Evolutionary conservation across 108 stramenopile species (phyloP).

Genomic region (Poteriospumella lacustris): DNA sequence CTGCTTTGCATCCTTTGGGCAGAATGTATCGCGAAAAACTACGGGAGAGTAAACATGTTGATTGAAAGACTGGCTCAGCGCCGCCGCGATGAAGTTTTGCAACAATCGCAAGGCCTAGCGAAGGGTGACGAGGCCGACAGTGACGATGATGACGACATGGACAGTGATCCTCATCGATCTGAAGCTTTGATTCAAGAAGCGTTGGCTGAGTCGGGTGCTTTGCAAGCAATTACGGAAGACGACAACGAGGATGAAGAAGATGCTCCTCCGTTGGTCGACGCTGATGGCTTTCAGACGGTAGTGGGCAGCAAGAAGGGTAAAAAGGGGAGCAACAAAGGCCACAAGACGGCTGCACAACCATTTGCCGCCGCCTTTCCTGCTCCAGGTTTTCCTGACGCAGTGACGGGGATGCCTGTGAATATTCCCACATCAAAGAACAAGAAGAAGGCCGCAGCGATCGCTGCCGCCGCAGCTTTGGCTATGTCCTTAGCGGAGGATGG

Average conservation of each 20-base stretch:
- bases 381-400: too few relatives aligned
- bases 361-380: too few relatives aligned
- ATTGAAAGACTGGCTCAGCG: too few relatives aligned
- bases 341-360: too few relatives aligned
- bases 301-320: background rate
- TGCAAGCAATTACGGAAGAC: background rate
- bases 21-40: background rate
- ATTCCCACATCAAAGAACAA: too few relatives aligned
- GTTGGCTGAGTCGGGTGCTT: background rate
- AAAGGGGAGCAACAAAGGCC: background rate
- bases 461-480: too few relatives aligned
- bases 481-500: too few relatives aligned
- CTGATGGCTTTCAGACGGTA: constrained; percentile 19
- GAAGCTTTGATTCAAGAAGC: background rate
- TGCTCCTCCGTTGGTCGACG: background rate
- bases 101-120: background rate
- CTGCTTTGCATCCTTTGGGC: background rate
- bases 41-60: too few relatives aligned
- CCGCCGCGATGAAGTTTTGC: background rate
- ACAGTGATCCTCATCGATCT: too few relatives aligned
- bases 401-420: too few relatives aligned
- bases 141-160: background rate
- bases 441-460: too few relatives aligned
- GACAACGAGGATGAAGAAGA: background rate
- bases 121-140: background rate